Evolutionary conservation across 2,329 filamentous ascomycete genomes (phyloP).

Genomic region (Xylariaceae sp.): DNA sequence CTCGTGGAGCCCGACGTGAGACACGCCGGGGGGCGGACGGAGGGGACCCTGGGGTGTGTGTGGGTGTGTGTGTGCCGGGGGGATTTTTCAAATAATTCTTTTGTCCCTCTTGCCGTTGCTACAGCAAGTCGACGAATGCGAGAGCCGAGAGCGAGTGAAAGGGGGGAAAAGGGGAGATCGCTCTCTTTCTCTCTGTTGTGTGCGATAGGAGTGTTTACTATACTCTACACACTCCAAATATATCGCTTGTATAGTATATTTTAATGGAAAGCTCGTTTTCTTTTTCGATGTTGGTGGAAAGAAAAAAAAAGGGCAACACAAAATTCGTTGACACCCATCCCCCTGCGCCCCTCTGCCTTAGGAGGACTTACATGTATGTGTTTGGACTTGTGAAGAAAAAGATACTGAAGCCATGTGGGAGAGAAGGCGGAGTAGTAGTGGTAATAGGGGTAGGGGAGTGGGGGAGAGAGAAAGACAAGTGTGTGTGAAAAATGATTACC

Average conservation of each 20-base stretch:
- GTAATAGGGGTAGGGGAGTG: too few species aligned
- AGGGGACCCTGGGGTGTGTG: too few species aligned
- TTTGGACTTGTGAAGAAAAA: constrained; percentile 7
- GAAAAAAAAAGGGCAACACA: constrained; percentile 20
- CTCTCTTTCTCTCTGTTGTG: constrained; percentile 4
- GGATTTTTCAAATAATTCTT: background rate
- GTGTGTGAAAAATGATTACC: constrained; percentile 10
- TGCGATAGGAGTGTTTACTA: constrained; percentile 16
- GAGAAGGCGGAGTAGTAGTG: background rate
- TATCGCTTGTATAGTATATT: constrained; percentile 29
- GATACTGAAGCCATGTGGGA: background rate
- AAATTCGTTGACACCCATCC: constrained; percentile 8
- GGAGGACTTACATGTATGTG: constrained; percentile 11
- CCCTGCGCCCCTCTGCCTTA: background rate
- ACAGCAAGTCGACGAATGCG: constrained; percentile 2
- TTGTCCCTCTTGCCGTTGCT: constrained; percentile 9
- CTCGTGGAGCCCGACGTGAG: constrained; percentile 57
- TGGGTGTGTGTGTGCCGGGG: too few species aligned
- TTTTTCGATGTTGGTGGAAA: constrained; percentile 19
- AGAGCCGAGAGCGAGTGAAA: too few species aligned
- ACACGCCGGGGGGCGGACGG: background rate
- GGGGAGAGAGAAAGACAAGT: constrained; percentile 20
- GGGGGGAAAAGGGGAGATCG: constrained; percentile 5
- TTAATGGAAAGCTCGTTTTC: constrained; percentile 21
- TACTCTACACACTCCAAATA: background rate